Percentiles rank a stretch among this genome's conserved stretches.
phyloP scores from a whole-genome alignment of 805 yeast genomes.

The Schizosaccharomyces octosporus region DNA sequence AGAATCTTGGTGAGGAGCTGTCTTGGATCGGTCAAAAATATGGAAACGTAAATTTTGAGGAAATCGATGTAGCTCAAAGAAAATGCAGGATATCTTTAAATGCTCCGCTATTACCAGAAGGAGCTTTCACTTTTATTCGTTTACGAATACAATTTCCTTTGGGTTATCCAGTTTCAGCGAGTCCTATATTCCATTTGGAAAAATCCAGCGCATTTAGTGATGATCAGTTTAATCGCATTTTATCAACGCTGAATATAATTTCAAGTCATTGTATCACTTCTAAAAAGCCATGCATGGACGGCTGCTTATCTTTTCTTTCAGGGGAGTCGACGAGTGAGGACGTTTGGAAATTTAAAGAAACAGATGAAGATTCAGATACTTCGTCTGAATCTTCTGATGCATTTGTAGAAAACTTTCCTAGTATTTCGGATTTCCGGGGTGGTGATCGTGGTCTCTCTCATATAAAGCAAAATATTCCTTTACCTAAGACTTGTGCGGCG shows the following conservation, averaged over 20 bases:
- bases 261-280: slow-evolving; percentile 29
- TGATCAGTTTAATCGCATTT: slow-evolving; percentile 26
- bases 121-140: slow-evolving; percentile 36
- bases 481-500: slow-evolving; percentile 87
- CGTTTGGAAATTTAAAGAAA: slow-evolving; percentile 9
- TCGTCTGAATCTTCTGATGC: slow-evolving; percentile 1
- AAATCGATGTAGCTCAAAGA: slow-evolving; percentile 72
- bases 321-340: slow-evolving; percentile 49
- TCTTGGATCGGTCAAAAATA: slow-evolving; percentile 69
- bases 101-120: slow-evolving; percentile 36
- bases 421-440: neutral
- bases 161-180: slow-evolving; percentile 35
- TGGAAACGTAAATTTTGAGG: slow-evolving; percentile 66
- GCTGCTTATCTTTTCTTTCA: slow-evolving; percentile 46
- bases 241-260: slow-evolving; percentile 28
- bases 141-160: slow-evolving; percentile 47
- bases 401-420: neutral
- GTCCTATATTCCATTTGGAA: slow-evolving; percentile 43
- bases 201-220: slow-evolving; percentile 38
- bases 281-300: slow-evolving; percentile 52
- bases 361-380: neutral
- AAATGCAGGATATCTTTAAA: slow-evolving; percentile 47
- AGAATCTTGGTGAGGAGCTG: slow-evolving; percentile 76
- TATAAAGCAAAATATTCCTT: slow-evolving; percentile 27
- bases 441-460: neutral